Base-by-base conservation (phyloP, 495 filamentous ascomycete species). In the Parachaetomium inaequale region DNA sequence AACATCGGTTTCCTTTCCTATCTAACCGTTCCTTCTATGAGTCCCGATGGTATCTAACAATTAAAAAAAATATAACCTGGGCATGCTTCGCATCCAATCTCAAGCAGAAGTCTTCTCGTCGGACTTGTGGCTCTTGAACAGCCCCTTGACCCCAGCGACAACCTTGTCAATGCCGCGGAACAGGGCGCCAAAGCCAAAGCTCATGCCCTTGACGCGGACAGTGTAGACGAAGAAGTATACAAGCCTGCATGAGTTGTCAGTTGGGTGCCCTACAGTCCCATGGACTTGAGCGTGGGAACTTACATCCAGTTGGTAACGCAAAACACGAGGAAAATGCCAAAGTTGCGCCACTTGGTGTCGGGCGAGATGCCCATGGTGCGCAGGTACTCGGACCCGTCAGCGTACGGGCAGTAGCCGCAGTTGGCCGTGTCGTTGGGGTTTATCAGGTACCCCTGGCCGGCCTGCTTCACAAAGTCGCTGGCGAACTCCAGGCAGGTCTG, bases 191-290 rank as follows among this genome's bases (percentile, higher is more conserved):
- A 91, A 75, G 0, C 90, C 90, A 66, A 92, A 92, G 11, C 75
- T 82, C 88, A 87, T 91, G 7, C 87, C 82, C 62, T 82, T 81
- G 50, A 94, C 83, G 19, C 89, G 79, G 4, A 91, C 79, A 1
- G 87, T 88, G 71, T 89, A 94, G 56, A 93, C 84, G 63, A 95
- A 91, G 78, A 95, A 93, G 73, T 92, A 93, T 0, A 95, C 87
- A 49, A 93, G 78, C 42, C 69, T 73, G 23, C 7, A 19, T 31
- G 11, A 40, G 23, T 14, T 29, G 29, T 45, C 15, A 47, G 43
- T 34, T 12, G 57, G 11, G 32, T 25, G 14, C 11, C 26, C 17
- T 12, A 25, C 2, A 40, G 0, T 31, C 2, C 17, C 26, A 43
- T 25, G 19, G 26, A 12, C 14, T 6, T 29, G 15, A 15, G 10